Conservation (phyloP, 768 basidiomycete genomes). For the Rhizopogon vulgaris region DNA sequence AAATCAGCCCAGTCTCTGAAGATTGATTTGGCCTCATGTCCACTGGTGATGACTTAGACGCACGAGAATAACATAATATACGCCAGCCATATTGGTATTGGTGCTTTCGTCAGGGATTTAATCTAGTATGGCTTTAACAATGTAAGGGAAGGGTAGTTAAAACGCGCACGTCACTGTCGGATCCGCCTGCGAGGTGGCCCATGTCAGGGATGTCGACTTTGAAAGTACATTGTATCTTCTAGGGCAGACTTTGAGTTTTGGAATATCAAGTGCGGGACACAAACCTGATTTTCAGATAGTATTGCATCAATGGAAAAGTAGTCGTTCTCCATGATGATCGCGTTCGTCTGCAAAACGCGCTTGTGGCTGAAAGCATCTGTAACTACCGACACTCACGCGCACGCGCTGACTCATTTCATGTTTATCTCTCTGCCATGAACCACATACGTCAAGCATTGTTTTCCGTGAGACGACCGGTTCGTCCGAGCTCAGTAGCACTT, state of each 20-base stretch:
- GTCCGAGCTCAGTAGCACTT: slow-evolving; percentile 6
- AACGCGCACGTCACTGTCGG: slow-evolving; percentile 68
- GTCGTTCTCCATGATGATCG: slow-evolving; percentile 68
- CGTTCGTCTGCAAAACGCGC: slow-evolving; percentile 10
- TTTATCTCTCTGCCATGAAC: slow-evolving; percentile 17
- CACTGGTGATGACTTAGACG: slow-evolving; percentile 8
- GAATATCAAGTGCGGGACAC: slow-evolving; percentile 3
- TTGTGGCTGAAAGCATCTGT: slow-evolving; percentile 10
- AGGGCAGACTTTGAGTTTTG: neutral
- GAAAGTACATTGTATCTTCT: slow-evolving; percentile 96
- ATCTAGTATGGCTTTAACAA: slow-evolving; percentile 46
- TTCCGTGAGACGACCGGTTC: slow-evolving; percentile 11
- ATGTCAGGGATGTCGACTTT: slow-evolving; percentile 78
- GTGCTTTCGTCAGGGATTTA: slow-evolving; percentile 64
- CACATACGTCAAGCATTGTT: slow-evolving; percentile 9
- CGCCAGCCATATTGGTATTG: slow-evolving; percentile 88
- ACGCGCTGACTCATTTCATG: neutral
- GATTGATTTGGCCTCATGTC: slow-evolving; percentile 1
- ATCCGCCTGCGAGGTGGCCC: slow-evolving; percentile 85
- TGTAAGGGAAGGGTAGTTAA: neutral
- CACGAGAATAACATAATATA: slow-evolving; percentile 82
- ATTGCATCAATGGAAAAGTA: slow-evolving; percentile 92
- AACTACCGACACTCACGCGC: neutral
- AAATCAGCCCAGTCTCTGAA: slow-evolving; percentile 85
- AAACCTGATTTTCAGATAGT: slow-evolving; percentile 84